Evolutionary conservation across 495 filamentous ascomycete species (phyloP).

Genomic region (Platismatia glauca): DNA sequence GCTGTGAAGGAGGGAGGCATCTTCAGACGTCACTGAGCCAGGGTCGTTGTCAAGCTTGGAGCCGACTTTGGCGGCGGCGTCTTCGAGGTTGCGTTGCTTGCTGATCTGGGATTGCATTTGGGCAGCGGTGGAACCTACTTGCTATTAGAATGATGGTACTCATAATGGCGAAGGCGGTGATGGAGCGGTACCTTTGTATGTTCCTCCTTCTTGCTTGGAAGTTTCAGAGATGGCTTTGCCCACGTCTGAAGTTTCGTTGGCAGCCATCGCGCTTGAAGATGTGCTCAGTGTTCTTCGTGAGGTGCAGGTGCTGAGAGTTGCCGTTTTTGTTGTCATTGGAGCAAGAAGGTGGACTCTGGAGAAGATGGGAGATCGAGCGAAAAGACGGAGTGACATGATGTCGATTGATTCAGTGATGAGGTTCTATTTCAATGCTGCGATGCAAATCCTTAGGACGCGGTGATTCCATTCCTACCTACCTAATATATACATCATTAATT

Average conservation of each 20-base stretch:
- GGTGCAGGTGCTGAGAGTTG: background rate
- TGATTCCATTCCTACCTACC: too few relatives aligned
- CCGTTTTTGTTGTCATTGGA: background rate
- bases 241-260: constrained; percentile 4
- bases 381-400: background rate
- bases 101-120: constrained; percentile 30
- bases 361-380: background rate
- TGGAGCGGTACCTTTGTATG: constrained; percentile 21
- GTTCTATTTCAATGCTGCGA: background rate
- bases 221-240: constrained; percentile 28
- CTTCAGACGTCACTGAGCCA: constrained; percentile 22
- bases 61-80: constrained; percentile 8
- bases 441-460: too few relatives aligned
- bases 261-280: constrained; percentile 11
- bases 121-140: constrained; percentile 26
- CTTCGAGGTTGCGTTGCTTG: constrained; percentile 22
- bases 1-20: constrained; percentile 25
- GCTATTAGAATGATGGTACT: background rate
- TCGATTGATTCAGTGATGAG: background rate
- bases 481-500: too few relatives aligned
- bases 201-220: constrained; percentile 27
- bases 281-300: constrained; percentile 4
- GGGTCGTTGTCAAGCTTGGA: constrained; percentile 15
- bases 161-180: background rate
- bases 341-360: background rate